These are phyloP conservation scores for Xylaria venustula DNA, from an alignment of 495 filamentous ascomycete species.

Conservation along the genomic window DNA sequence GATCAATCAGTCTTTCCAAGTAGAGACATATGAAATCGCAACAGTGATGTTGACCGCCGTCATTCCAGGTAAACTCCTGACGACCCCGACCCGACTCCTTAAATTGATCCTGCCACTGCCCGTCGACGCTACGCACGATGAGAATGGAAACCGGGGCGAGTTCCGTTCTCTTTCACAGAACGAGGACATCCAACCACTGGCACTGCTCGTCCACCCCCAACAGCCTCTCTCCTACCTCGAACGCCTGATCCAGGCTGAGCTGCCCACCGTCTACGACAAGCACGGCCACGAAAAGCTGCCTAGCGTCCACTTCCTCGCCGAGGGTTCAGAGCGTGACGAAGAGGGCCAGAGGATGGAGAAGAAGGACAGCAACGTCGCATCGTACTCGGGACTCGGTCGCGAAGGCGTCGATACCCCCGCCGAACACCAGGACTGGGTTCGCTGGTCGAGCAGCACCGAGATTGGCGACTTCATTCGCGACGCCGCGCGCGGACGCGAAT, in stretches of 20 bases:
- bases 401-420: constrained; percentile 37
- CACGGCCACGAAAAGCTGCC: constrained; percentile 65
- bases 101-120: constrained; percentile 85
- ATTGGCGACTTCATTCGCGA: constrained; percentile 95
- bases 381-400: constrained; percentile 59
- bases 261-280: constrained; percentile 66
- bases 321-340: constrained; percentile 66
- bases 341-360: constrained; percentile 26
- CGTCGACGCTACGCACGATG: constrained; percentile 53
- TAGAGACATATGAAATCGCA: too few relatives aligned
- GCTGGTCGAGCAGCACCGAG: constrained; percentile 89
- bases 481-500: constrained; percentile 78
- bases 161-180: constrained; percentile 44
- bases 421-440: constrained; percentile 61
- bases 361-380: constrained; percentile 47
- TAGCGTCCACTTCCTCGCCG: constrained; percentile 74
- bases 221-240: constrained; percentile 93
- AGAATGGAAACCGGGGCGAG: constrained; percentile 42
- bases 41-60: not conserved
- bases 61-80: constrained; percentile 74
- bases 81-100: constrained; percentile 83
- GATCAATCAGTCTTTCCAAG: constrained; percentile 1
- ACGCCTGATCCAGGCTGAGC: constrained; percentile 83
- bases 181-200: constrained; percentile 73
- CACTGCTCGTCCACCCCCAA: constrained; percentile 85